A percentile compares a stretch with the other conserved stretches of the same genome.
Evolutionary conservation across 306 rosid genomes (phyloP).

Genomic region (Cyamopsis tetragonoloba): DNA sequence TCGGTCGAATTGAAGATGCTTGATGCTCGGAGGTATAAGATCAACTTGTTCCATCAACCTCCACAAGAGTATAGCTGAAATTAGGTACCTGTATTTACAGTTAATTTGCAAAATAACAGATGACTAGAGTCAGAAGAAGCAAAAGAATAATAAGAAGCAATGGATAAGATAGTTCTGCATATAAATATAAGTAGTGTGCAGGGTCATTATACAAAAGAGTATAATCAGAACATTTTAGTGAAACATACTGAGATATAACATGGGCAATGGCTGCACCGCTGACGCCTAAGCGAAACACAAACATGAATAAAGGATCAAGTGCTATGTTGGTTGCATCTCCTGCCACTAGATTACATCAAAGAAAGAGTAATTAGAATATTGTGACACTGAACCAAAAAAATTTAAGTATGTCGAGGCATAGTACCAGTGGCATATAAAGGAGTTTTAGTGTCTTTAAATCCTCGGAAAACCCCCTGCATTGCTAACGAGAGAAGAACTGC

Average conservation of each 20-base stretch:
- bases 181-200: neutral
- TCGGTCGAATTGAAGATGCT: conserved; percentile 63
- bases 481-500: conserved; percentile 95
- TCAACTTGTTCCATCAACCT: conserved; percentile 58
- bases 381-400: neutral
- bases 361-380: conserved; percentile 21
- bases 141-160: conserved; percentile 1
- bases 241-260: conserved; percentile 89
- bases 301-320: conserved; percentile 77
- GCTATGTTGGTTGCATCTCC: conserved; percentile 87
- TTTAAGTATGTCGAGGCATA: conserved; percentile 23
- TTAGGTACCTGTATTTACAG: conserved; percentile 54
- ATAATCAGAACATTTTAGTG: neutral
- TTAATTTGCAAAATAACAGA: conserved; percentile 2
- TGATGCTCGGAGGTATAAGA: conserved; percentile 70
- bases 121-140: neutral
- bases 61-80: conserved; percentile 69
- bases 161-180: neutral
- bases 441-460: conserved; percentile 88
- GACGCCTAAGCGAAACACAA: conserved; percentile 60
- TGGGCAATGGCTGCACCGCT: conserved; percentile 96
- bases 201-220: neutral
- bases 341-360: conserved; percentile 51
- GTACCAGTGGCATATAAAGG: conserved; percentile 93
- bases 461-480: conserved; percentile 94